Base-by-base conservation (phyloP, 2,329 filamentous ascomycete genomes). In the Exserohilum turcica region DNA sequence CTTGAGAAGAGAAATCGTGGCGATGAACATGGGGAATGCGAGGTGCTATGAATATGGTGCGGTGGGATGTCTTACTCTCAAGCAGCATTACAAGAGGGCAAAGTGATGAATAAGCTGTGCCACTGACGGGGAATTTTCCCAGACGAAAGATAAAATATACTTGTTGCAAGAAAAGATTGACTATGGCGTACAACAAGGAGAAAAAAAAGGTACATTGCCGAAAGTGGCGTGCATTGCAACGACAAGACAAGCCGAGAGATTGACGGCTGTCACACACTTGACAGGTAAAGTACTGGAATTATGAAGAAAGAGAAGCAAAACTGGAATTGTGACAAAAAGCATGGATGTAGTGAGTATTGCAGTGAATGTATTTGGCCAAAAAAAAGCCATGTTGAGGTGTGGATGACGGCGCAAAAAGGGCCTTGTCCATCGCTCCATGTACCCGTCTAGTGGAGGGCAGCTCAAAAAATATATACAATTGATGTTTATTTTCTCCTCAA, bases 161-260 rank as follows among this genome's bases (percentile, higher is more conserved):
- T 9, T 9, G 21, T 24, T 24, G 21, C 7, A 24, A 24, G 21
- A 5, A 24, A 24, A 24, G 4, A 24, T 24, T 5, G n/a, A 7
- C 21, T 24, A 24, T 24, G 21, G 4, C 21, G 7, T 24, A 24
- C 21, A 24, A 24, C 21, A 24, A 24, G 21, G 21, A 7, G 7
- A 24, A 21, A 3, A 29, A 6, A 28, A n/a, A 31, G 10, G 21
- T 32, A 16, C 33, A 15, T 24, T 16, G 71, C 63, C 61, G 64
- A 61, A 63, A 67, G 64, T 65, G 69, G 64, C 61, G 63, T 56
- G 57, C 4, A 29, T 46, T 43, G 21, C 48, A 10, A 16, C 35
- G 21, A 36, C 13, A 43, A 48, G 48, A 46, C 52, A 52, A 52
- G 44, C 44, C 39, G 35, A 39, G 38, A 52, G 43, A 52, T 19